phyloP scores from a whole-genome alignment of 352 stramenopile genomes.

The Phytophthora pistaciae region DNA sequence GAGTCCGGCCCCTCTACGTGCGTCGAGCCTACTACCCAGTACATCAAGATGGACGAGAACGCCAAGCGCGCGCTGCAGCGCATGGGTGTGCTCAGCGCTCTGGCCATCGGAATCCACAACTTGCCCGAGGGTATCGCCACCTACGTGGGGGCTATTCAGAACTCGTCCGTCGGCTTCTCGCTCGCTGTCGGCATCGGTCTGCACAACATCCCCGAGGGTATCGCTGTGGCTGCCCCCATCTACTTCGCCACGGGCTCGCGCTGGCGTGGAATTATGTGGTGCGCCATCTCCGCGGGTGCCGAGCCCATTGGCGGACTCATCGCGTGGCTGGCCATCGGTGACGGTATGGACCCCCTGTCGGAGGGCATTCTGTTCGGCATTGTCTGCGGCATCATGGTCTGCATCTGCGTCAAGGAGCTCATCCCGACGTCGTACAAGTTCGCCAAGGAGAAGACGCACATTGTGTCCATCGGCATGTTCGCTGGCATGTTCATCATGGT shows the following conservation, averaged over 20 bases:
- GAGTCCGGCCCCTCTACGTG: slow-evolving; percentile 11
- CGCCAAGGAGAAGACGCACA: slow-evolving; percentile 73
- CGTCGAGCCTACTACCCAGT: background rate
- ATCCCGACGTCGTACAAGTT: slow-evolving; percentile 93
- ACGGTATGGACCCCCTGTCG: slow-evolving; percentile 59
- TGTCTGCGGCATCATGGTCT: slow-evolving; percentile 95
- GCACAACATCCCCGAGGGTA: slow-evolving; percentile 89
- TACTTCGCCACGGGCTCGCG: slow-evolving; percentile 96
- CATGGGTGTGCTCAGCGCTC: slow-evolving; percentile 91
- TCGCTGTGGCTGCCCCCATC: slow-evolving; percentile 95
- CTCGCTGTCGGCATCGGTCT: slow-evolving; percentile 11
- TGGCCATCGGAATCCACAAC: slow-evolving; percentile 96
- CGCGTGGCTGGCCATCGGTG: slow-evolving; percentile 86
- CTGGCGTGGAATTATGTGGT: slow-evolving; percentile 94
- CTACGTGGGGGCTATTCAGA: slow-evolving; percentile 11
- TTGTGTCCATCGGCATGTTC: slow-evolving; percentile 83
- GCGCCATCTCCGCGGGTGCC: slow-evolving; percentile 84
- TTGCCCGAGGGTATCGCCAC: slow-evolving; percentile 80
- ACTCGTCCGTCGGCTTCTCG: slow-evolving; percentile 10
- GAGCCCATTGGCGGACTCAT: slow-evolving; percentile 91
- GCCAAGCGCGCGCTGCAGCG: slow-evolving; percentile 56
- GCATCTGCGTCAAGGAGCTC: slow-evolving; percentile 91
- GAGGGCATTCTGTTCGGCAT: slow-evolving; percentile 93
- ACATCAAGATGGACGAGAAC: slow-evolving; percentile 45
- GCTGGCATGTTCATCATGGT: slow-evolving; percentile 89